Percentiles rank a stretch among this genome's conserved stretches.
phyloP scores from a whole-genome alignment of 2,329 filamentous ascomycete species.

The Calycina marina region DNA sequence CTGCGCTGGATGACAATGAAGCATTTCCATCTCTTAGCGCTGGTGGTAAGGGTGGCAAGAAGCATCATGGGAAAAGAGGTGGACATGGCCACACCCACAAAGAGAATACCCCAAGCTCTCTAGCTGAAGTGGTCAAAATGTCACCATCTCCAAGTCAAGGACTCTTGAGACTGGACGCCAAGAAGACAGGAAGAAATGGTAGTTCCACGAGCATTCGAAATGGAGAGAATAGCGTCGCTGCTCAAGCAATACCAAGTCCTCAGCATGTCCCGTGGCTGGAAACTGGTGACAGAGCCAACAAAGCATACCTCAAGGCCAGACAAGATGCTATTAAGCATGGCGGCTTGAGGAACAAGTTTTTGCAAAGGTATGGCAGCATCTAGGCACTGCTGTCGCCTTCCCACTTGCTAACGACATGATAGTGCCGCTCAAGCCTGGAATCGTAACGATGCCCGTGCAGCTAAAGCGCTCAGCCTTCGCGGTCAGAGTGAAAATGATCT shows the following conservation, averaged over 20 bases:
- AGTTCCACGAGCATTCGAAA: constrained; percentile 48
- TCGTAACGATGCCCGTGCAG: constrained; percentile 87
- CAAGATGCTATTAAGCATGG: constrained; percentile 96
- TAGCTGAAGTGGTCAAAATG: constrained; percentile 94
- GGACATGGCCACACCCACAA: constrained; percentile 61
- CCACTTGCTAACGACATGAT: constrained; percentile 9
- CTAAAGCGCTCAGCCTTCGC: constrained; percentile 84
- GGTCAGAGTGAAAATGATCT: constrained; percentile 94
- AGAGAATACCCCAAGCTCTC: constrained; percentile 58
- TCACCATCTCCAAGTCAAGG: constrained; percentile 66
- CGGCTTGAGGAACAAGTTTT: constrained; percentile 87
- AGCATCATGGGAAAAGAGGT: constrained; percentile 83
- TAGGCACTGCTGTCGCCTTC: not conserved
- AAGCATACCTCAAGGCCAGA: constrained; percentile 85
- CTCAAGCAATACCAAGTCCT: constrained; percentile 71
- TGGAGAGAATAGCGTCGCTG: constrained; percentile 66
- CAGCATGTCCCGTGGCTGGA: constrained; percentile 95
- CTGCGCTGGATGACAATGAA: constrained; percentile 82
- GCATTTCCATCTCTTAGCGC: constrained; percentile 85
- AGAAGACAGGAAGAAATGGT: constrained; percentile 46
- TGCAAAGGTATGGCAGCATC: constrained; percentile 57
- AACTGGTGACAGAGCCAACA: constrained; percentile 81
- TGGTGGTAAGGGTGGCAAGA: constrained; percentile 64
- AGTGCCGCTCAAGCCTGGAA: constrained; percentile 98
- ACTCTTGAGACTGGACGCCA: constrained; percentile 42